Base-by-base conservation (phyloP, 805 yeast species). In the Candida vartiovaarae region DNA sequence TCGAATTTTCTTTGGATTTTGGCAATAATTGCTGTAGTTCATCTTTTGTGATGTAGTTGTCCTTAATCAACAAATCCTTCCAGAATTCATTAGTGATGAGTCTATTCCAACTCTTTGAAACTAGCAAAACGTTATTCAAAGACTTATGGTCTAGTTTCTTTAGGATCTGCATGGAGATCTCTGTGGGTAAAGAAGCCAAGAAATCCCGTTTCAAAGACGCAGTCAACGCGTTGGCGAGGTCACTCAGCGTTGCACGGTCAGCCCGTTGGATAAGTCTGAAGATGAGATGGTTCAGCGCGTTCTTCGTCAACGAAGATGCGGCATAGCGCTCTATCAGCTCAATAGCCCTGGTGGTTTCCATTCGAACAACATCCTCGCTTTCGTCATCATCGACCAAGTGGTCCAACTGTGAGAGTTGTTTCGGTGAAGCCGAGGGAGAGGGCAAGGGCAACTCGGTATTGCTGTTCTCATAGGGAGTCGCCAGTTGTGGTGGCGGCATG, bases 141-240 rank as follows among this genome's bases (percentile, higher is more conserved):
- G 90, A 76, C 36, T 66, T 56, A 49, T 75, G 73, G 56, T 86
- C 90, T 45, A 91, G 67, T 45, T 76, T 72, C 3, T 74, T 65
- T 41, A 93, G 67, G 8, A 93, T 79, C 38, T 78, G 74, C 51
- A 76, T 67, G 2, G 86, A 64, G 8, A 93, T 68, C 57, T 93
- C 98, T 0, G 76, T 55, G 0, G 99, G 99, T 29, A 93, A 65
- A 38, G 74, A 65, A 9, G 78, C 59, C 8, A 91, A 60, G 34
- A 93, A 63, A 56, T 93, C 98, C 55, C 91, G 76, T 51, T 78
- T 76, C 55, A 93, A 71, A 8, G 79, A 72, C 6, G 65, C 60
- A 28, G 72, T 71, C 10, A 86, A 67, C 3, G 73, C 54, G 10
- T 72, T 70, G 29, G 74, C 70, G 41, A 88, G 62, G 9, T 81